Evolutionary conservation across 306 rosid species (phyloP), one percentile per base, ranked within the genome.

Genomic region (Vigna nakashimae): DNA sequence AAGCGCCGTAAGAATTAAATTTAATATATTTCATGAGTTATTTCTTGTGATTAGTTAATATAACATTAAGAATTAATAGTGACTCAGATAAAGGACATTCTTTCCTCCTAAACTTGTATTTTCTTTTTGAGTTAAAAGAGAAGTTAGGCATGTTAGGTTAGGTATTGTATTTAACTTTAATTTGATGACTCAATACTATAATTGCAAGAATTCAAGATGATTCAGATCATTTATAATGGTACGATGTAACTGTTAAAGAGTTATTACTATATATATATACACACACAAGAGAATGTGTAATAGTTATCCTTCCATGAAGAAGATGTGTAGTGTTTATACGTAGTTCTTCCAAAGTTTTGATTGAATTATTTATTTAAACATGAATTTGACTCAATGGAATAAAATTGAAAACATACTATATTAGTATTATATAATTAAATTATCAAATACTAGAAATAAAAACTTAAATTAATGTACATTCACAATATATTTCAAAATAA

Each of bases 131-230:
- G 15, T 43, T 22, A 45, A 22, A 67, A 46, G 14, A 4, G 5
- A 30, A 59, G 55, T 65, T 67, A 67, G 42, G 58, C 58, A 26
- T 26, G 58, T 48, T 68, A 68, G 73, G 73, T 70, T 45, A 69
- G 16, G 5, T 8, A 30, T 49, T 46, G 16, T 17, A 30, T 50
- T 50, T 16, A 16, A 51, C 48, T 12, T 45, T 45, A 2, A 42
- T 49, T 50, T 28, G 7, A 26, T 69, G 55, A 49, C 26, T 69
- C 18, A 14, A 46, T 42, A 46, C 20, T 46, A 36, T 6, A 26
- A 14, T 68, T 1, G 40, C 2, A 22, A 49, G 12, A 26, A 48
- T 26, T 46, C 9, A 69, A 3, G 2, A 48, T 26, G 9, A 13
- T 69, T 26, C 6, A 3, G 14, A 30, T 30, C 28, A 69, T 30